Percentiles rank a stretch among this genome's conserved stretches.
phyloP scores from a whole-genome alignment of 345 rosid genomes.

The Alliaria petiolata region DNA sequence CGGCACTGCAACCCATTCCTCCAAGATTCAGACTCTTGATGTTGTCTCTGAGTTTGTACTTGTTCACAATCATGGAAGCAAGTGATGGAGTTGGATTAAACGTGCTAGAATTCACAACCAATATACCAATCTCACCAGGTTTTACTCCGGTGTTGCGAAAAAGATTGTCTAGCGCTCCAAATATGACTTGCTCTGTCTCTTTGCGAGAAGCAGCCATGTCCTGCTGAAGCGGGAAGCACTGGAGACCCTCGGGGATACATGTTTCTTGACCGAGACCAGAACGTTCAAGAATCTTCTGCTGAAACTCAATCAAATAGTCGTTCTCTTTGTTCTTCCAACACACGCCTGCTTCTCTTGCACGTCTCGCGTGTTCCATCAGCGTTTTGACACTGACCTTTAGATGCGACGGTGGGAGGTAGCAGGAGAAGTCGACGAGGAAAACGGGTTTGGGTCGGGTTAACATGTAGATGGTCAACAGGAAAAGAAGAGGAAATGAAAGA shows the following conservation, averaged over 20 bases:
- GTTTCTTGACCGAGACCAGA: slow-evolving; percentile 96
- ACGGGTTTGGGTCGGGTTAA: slow-evolving; percentile 62
- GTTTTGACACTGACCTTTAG: slow-evolving; percentile 47
- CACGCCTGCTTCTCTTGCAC: slow-evolving; percentile 72
- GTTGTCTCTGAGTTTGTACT: slow-evolving; percentile 45
- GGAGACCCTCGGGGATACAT: slow-evolving; percentile 70
- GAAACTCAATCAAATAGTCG: slow-evolving; percentile 57
- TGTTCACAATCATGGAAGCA: slow-evolving; percentile 41
- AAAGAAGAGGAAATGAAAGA: slow-evolving; percentile 45
- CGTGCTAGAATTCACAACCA: slow-evolving; percentile 32
- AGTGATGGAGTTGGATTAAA: slow-evolving; percentile 47
- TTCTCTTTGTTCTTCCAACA: slow-evolving; percentile 62
- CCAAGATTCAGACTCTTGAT: slow-evolving; percentile 45
- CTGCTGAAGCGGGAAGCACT: slow-evolving; percentile 67
- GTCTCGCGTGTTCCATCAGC: slow-evolving; percentile 75
- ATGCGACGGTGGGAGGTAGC: slow-evolving; percentile 69
- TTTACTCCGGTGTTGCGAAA: slow-evolving; percentile 65
- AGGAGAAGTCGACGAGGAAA: slow-evolving; percentile 65
- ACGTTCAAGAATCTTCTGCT: slow-evolving; percentile 72
- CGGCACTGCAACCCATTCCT: slow-evolving; percentile 62
- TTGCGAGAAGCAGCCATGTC: slow-evolving; percentile 82
- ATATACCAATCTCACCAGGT: slow-evolving; percentile 66
- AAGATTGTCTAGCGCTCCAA: slow-evolving; percentile 74
- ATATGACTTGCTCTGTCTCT: slow-evolving; percentile 91
- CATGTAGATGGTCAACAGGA: slow-evolving; percentile 58